Evolutionary conservation across 2,329 filamentous ascomycete species (phyloP), one percentile per base, ranked within the genome.

Genomic region (Metarhizium brunneum): DNA sequence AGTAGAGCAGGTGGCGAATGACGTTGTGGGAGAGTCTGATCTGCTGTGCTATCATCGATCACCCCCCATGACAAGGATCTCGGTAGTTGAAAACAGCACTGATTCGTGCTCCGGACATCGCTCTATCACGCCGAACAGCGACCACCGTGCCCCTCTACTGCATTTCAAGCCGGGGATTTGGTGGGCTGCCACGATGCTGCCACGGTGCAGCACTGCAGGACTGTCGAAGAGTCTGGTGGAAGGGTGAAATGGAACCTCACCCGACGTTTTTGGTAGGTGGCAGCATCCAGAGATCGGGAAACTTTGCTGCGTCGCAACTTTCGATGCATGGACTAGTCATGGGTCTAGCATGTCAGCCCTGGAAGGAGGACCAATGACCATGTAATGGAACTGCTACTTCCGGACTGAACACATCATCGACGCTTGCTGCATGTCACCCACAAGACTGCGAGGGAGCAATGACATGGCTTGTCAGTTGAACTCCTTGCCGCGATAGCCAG

Each of bases 1-100:
- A 48, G 20, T 20, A 13, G 18, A 48, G 20, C 4, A 30, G 47
- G 55, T 54, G 47, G 55, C 55, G 55, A 57, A 54, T 57, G 52
- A 54, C 52, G 55, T 54, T 45, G 48, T 14, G 10, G 8, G 47
- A 47, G 47, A 51, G 38, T 20, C 29, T 48, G 11, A n/a, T 4
- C 20, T 48, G 25, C 25, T 29, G 25, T 20, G 13, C 45, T 2
- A 45, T 45, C 42, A 45, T n/a, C 13, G 14, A 30, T 14, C 45
- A 20, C 6, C 25, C 25, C 25, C 25, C 25, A 25, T 25, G 25
- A 25, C 43, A 47, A 47, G 43, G 43, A 47, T 47, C 43, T 29
- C 43, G 43, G 43, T 18, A 47, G n/a, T 43, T 14, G 6, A 43
- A 36, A 36, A 13, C 35, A 36, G 35, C 13, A 36, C 13, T 13